Base-by-base conservation (phyloP, 2,329 filamentous ascomycete genomes). In the Aspergillus sp. region DNA sequence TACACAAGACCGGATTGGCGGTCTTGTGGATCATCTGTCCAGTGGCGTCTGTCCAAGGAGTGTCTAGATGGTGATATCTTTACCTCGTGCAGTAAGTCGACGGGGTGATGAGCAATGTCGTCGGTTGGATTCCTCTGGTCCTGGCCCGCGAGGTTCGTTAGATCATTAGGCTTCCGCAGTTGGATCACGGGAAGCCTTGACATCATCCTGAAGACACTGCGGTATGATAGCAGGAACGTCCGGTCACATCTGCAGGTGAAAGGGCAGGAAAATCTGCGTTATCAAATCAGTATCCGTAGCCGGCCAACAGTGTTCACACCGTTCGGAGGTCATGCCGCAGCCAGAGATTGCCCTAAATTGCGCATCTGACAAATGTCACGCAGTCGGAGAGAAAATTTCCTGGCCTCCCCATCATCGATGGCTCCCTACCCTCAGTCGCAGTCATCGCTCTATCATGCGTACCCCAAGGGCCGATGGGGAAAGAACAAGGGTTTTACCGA, bases 21-120 rank as follows among this genome's bases (percentile, higher is more conserved):
- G 60, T 58, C 59, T 62, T 60, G 64, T 60, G 65, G 61, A 63
- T 65, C 60, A 63, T 62, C 50, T 56, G 50, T 47, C 47, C 56
- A 56, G 52, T 55, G 51, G 56, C 50, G 50, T 44, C 53, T 52
- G 49, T 54, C 47, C 47, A 48, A 47, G 45, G 49, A 55, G 43
- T 50, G 57, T 52, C 57, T 59, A 52, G 51, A 46, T 20, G 25
- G 48, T 46, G 52, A 43, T 47, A 25, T 50, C 43, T 25, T 52
- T 56, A 45, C 53, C 52, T 40, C 48, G 40, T 31, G 19, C 45
- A 52, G 49, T 46, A 55, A 55, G 55, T 55, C 47, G 34, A 43
- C 44, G 49, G 3, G 34, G 44, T 43, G 53, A 52, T 53, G 51
- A 55, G 45, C 53, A 54, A 40, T 47, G 45, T 56, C 55, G 52